Base-by-base conservation (phyloP, 2,329 filamentous ascomycete genomes). In the Alternaria longipes region DNA sequence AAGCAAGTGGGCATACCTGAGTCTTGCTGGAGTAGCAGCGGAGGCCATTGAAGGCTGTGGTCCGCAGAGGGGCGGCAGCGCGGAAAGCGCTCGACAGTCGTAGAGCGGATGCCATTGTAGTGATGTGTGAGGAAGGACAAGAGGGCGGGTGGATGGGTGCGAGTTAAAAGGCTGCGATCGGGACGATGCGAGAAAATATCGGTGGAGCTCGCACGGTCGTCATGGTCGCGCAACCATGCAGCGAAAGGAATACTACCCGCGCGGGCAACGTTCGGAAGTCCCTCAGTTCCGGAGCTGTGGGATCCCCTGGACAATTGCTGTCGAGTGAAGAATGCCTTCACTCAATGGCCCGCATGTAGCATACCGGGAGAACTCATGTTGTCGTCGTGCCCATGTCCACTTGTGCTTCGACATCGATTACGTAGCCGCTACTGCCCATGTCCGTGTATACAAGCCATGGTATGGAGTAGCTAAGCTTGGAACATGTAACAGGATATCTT, bases 1-100 rank as follows among this genome's bases (percentile, higher is more conserved):
- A 51, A 54, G 47, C 38, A 42, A 49, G 60, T 52, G 60, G 46
- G 57, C 84, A 77, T 85, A 96, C 93, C 87, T 94, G 90, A 74
- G 90, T 88, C 88, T 97, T 97, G 73, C 81, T 90, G 66, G 94
- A 97, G 85, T 97, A 97, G 87, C 88, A 93, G 83, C 95, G 90
- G 79, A 91, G 84, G 79, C 91, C 90, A 84, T 90, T 93, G 86
- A 93, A 94, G 79, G 89, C 89, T 71, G 89, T 86, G 78, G 89
- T 89, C 79, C 89, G 86, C 80, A 86, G 86, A 77, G 92, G 73
- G 60, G 78, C 67, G 65, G 89, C 85, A 78, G 92, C 87, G 84
- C 94, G 90, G 80, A 98, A 86, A 82, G 92, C 89, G 81, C 91
- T 87, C 84, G 90, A 89, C 78, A 97, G 82, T 85, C 92, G 91